These are phyloP conservation scores for Porcisia deanei DNA, from an alignment of 208 protist species.

Conservation along the genomic window DNA sequence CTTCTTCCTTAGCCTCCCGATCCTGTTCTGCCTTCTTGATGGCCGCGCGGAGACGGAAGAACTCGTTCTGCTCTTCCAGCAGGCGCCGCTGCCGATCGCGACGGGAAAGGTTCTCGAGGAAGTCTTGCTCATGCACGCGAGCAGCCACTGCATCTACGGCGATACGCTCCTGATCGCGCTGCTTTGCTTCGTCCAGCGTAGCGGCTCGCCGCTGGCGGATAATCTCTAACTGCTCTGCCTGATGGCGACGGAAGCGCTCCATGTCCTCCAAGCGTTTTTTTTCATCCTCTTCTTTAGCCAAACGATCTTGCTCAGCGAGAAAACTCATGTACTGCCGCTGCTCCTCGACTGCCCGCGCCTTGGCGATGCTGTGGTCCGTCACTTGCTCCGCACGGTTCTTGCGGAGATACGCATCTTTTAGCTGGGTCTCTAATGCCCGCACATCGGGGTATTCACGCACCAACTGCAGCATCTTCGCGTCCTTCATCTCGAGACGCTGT, in stretches of 20 bases:
- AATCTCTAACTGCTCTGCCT: slow-evolving; percentile 72
- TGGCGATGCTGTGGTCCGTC: slow-evolving; percentile 43
- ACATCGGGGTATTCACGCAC: slow-evolving; percentile 78
- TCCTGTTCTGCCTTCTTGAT: slow-evolving; percentile 79
- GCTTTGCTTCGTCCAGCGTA: slow-evolving; percentile 55
- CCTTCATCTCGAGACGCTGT: slow-evolving; percentile 67
- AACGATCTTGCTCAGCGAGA: slow-evolving; percentile 50
- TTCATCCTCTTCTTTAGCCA: slow-evolving; percentile 60
- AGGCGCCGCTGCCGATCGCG: slow-evolving; percentile 76
- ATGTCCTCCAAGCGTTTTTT: slow-evolving; percentile 51
- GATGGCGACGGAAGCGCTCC: slow-evolving; percentile 73
- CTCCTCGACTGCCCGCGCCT: slow-evolving; percentile 49
- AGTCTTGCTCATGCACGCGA: slow-evolving; percentile 84
- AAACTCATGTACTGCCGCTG: slow-evolving; percentile 64
- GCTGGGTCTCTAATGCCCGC: slow-evolving; percentile 66
- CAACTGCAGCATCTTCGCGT: slow-evolving; percentile 91
- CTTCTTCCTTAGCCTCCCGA: slow-evolving; percentile 81
- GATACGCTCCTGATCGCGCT: slow-evolving; percentile 80
- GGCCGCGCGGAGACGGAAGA: slow-evolving; percentile 63
- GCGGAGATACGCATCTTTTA: slow-evolving; percentile 78
- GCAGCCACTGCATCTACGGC: slow-evolving; percentile 88
- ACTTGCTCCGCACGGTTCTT: slow-evolving; percentile 82
- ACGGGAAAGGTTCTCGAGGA: slow-evolving; percentile 64
- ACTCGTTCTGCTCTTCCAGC: slow-evolving; percentile 84
- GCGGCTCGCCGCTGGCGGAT: slow-evolving; percentile 72